Base-by-base conservation (phyloP, 768 basidiomycete genomes). In the Rhizopogon sp. region DNA sequence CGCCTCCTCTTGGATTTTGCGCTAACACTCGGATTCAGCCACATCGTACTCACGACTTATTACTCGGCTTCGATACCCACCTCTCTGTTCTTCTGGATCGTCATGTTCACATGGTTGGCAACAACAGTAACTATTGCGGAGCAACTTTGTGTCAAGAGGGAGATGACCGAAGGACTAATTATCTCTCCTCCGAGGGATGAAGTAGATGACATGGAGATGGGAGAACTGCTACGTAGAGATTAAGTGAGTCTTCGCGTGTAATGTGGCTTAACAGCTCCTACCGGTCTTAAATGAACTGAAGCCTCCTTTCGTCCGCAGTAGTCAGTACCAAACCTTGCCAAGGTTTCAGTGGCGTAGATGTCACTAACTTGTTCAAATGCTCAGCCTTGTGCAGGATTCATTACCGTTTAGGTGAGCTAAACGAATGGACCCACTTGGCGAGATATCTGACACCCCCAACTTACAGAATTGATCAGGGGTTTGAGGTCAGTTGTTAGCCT, bases 1-100 rank as follows among this genome's bases (percentile, higher is more conserved):
- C 90, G 96, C 20, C 81, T 96, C 62, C 88, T 98, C 65, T 86
- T 99, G 62, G 97, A 99, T 73, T 97, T 97, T 71, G 79, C 92
- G 8, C 69, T 96, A 56, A 98, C 97, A 0, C 81, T 98, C 46
- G 73, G 90, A 46, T 90, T 96, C 78, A 90, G 87, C 67, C 97
- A 99, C 70, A 75, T 96, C 55, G 87, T 98, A 53, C 75, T 98
- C 57, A 96, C 97, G 52, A 94, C 92, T 39, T 98, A 98, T 73
- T 82, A 82, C 64, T 73, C 82, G 11, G 71, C 74, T 53, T 69
- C 70, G 45, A 63, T 88, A 65, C 97, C 97, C 6, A 90, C 90
- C 0, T 95, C 93, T 1, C 67, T 91, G 37, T 98, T 96, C 78
- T 98, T 90, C 76, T 99, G 95, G 94, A 64, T 84, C 45, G 77